Evolutionary conservation across 495 filamentous ascomycete species (phyloP), one percentile per base, ranked within the genome.

Genomic region (Hypoxylon subgilvum): DNA sequence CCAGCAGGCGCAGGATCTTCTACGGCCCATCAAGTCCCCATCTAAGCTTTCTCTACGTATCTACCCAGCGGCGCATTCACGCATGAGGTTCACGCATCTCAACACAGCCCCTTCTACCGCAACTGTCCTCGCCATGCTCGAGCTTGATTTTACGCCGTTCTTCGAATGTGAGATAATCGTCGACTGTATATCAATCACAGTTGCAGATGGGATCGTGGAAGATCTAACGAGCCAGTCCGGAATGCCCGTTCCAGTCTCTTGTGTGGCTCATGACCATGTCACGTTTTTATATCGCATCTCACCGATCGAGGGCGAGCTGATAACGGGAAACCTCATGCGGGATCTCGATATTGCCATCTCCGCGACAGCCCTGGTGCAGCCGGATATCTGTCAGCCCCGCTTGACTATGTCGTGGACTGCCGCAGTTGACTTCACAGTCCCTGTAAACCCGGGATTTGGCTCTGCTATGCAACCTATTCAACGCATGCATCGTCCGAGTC

Each of bases 111-210:
- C 85, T 16, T 78, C 82, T 10, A 84, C 81, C 52, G 79, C 85
- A n/a, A 80, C 84, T 17, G 79, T 93, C 0, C 82, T 95, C 38
- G 92, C 92, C 16, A 88, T 88, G 42, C 78, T 97, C 13, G 92
- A 96, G 70, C 76, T 96, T 43, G 92, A 97, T 71, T 87, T 95
- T 47, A 93, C 90, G 0, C 86, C 91, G 16, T 92, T 90, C 57
- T 82, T 90, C 41, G 83, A 84, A 30, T 90, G 84, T 61, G 84
- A 88, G 66, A 83, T 92, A 39, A 68, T 73, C 5, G 82, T 97
- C 23, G 77, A 87, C 44, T 81, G 82, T 41, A 85, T 91, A 39
- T 71, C 82, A n/a, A 76, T 95, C 45, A 63, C 72, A 5, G 68
- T 95, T 9, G 79, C 79, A 36, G 86, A 86, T 17, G 91, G 90